These are phyloP conservation scores for Saccharomyces jurei DNA, from an alignment of 805 yeast species.

Conservation along the genomic window DNA sequence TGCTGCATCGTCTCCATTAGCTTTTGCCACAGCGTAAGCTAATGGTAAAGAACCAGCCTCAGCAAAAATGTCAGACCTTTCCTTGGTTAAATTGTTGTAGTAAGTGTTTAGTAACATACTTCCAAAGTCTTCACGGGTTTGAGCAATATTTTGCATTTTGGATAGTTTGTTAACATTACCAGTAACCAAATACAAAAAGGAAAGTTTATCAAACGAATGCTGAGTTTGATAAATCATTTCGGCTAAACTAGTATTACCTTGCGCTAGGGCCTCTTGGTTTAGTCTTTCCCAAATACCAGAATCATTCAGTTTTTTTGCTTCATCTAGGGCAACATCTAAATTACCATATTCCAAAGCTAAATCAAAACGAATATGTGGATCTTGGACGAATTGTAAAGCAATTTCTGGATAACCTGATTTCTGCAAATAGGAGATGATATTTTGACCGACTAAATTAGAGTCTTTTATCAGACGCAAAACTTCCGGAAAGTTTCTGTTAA, in stretches of 20 bases:
- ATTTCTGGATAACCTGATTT: slow-evolving; percentile 95
- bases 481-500: slow-evolving; percentile 83
- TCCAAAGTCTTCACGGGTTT: slow-evolving; percentile 71
- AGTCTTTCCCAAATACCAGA: slow-evolving; percentile 70
- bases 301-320: slow-evolving; percentile 71
- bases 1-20: slow-evolving; percentile 69
- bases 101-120: slow-evolving; percentile 78
- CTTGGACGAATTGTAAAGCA: slow-evolving; percentile 94
- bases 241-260: slow-evolving; percentile 79
- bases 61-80: slow-evolving; percentile 65
- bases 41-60: slow-evolving; percentile 77
- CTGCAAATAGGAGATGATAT: slow-evolving; percentile 89
- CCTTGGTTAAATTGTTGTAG: slow-evolving; percentile 64
- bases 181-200: slow-evolving; percentile 76
- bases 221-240: slow-evolving; percentile 86
- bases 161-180: slow-evolving; percentile 71
- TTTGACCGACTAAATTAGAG: slow-evolving; percentile 93
- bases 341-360: slow-evolving; percentile 92
- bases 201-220: slow-evolving; percentile 77
- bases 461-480: slow-evolving; percentile 80
- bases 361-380: slow-evolving; percentile 92
- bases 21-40: slow-evolving; percentile 87
- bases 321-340: slow-evolving; percentile 74
- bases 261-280: slow-evolving; percentile 77
- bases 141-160: slow-evolving; percentile 86